Evolutionary conservation across 2,329 filamentous ascomycete genomes (phyloP), one percentile per base, ranked within the genome.

Genomic region (Nigrospora osmanthi): DNA sequence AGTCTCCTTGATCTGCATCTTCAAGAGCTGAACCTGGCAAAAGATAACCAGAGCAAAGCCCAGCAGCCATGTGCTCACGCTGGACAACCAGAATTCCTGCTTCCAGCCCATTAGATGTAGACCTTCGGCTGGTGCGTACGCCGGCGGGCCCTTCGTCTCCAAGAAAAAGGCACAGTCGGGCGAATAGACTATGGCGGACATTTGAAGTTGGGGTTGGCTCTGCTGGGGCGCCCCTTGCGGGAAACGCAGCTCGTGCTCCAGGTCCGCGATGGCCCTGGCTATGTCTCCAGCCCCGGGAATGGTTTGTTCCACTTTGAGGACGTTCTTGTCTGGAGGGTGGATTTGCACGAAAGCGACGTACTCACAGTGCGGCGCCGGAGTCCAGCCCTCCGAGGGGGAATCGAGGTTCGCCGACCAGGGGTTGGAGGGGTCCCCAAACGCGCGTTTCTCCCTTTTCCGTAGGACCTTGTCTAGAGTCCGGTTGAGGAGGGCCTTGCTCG

Each of bases 341-440:
- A 91, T 74, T 60, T 97, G 93, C 30, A 91, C 70, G 62, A 90
- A 97, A 44, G 95, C 69, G 41, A 98, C 70, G 58, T 89, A 89
- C 64, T 98, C 93, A 72, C 93, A 98, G 54, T 87, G 85, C 1
- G 89, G 88, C 32, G 75, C 65, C 15, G 80, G 76, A 47, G 76
- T 74, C 46, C 69, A 71, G 11, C 75, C 67, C 49, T 85, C 82
- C 17, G 77, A 73, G 11, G 75, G 66, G 6, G 72, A 79, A 49
- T 85, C 78, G 3, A 81, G 68, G 44, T 80, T 79, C 2, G 87
- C 86, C 3, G 81, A 79, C 89, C 89, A 96, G 0, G 89, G 87
- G 55, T 87, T 83, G 30, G 70, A 73, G 15, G 76, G 70, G 56
- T 85, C 76, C 53, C 71, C 63, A 61, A 76, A 71, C 47, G 70